phyloP scores from a whole-genome alignment of 208 protist species.

The Porcisia deanei region DNA sequence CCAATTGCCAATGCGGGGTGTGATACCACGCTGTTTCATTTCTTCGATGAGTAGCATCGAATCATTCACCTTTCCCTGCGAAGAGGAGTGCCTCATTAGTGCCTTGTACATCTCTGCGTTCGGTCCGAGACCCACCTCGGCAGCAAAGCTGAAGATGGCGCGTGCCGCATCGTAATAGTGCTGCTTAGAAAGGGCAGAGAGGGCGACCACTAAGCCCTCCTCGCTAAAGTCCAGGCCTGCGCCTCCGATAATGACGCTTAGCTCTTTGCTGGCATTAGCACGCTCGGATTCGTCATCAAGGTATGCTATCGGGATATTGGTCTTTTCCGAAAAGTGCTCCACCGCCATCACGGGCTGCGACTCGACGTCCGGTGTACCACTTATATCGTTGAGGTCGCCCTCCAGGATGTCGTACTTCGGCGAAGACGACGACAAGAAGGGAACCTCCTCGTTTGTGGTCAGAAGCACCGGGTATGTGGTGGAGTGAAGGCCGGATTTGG shows the following conservation, averaged over 20 bases:
- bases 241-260: conserved; percentile 60
- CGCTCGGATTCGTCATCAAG: conserved; percentile 82
- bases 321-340: conserved; percentile 48
- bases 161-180: conserved; percentile 63
- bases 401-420: conserved; percentile 56
- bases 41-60: conserved; percentile 85
- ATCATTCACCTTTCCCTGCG: conserved; percentile 62
- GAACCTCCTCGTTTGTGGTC: neutral
- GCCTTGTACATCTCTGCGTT: conserved; percentile 84
- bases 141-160: conserved; percentile 77
- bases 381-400: conserved; percentile 19
- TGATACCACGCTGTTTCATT: conserved; percentile 87
- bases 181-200: conserved; percentile 66
- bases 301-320: conserved; percentile 80
- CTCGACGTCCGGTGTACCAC: neutral
- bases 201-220: conserved; percentile 70
- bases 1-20: conserved; percentile 91
- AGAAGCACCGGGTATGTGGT: conserved; percentile 31
- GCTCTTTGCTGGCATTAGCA: conserved; percentile 75
- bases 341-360: conserved; percentile 30
- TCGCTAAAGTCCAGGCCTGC: conserved; percentile 80
- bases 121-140: conserved; percentile 65
- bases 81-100: conserved; percentile 73
- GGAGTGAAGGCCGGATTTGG: conserved; percentile 50
- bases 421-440: conserved; percentile 8